These are phyloP conservation scores for Takashimella tepidaria DNA, from an alignment of 1,284 basidiomycete species.

Conservation along the genomic window DNA sequence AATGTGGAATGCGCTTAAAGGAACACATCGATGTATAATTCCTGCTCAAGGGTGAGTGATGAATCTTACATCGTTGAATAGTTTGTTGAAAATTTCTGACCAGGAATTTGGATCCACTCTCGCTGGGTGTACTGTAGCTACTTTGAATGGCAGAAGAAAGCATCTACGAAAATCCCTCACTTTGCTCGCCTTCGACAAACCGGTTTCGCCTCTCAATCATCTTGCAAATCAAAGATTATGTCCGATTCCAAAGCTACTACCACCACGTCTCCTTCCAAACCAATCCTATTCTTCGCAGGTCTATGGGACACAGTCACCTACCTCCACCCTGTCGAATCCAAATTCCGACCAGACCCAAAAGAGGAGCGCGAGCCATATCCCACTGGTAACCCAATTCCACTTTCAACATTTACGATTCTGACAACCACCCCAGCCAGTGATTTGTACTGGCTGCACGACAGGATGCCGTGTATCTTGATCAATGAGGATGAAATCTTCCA, in stretches of 20 bases:
- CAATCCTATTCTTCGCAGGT: constrained; percentile 80
- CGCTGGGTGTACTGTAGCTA: constrained; percentile 55
- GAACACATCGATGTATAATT: constrained; percentile 71
- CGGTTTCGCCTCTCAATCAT: constrained; percentile 10
- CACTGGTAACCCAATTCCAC: constrained; percentile 54
- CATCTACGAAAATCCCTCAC: constrained; percentile 69
- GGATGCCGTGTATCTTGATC: constrained; percentile 83
- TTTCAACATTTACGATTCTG: constrained; percentile 83
- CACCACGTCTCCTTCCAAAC: constrained; percentile 49
- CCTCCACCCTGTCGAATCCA: constrained; percentile 23
- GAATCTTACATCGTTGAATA: constrained; percentile 1
- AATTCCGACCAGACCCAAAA: constrained; percentile 18
- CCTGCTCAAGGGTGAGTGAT: constrained; percentile 65
- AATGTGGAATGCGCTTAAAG: constrained; percentile 76
- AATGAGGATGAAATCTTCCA: constrained; percentile 56
- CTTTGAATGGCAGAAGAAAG: constrained; percentile 85
- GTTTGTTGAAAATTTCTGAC: no score
- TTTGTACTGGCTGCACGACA: constrained; percentile 77
- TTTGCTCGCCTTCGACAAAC: constrained; percentile 59
- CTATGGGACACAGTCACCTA: constrained; percentile 71
- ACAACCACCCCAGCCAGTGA: constrained; percentile 69
- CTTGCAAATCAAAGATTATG: constrained; percentile 4
- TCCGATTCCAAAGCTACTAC: background rate
- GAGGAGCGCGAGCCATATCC: constrained; percentile 36
- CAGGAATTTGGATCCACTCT: no score